Conservation (phyloP, 768 basidiomycete species). For the Termitomyces sp. region DNA sequence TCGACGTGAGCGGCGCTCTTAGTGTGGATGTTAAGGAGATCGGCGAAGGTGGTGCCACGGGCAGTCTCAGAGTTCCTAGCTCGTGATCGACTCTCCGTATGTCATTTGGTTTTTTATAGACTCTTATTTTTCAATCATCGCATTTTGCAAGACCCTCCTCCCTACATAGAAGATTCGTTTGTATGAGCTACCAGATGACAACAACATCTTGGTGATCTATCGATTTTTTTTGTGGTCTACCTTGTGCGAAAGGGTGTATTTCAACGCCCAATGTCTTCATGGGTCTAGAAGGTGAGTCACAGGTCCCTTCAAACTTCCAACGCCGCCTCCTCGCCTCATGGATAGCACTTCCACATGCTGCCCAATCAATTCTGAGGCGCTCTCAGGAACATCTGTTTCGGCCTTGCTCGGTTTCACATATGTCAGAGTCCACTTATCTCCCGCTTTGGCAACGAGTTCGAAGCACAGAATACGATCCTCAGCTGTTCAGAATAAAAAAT, state of each 20-base stretch:
- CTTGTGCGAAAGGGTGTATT: no score
- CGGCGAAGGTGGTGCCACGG: conserved; percentile 20
- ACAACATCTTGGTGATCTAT: no score
- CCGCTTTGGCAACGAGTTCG: conserved; percentile 89
- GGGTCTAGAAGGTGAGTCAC: neutral
- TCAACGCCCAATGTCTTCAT: no score
- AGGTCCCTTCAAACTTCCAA: neutral
- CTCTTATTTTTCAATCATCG: neutral
- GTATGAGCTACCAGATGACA: no score
- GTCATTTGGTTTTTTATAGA: neutral
- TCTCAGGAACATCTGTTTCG: conserved; percentile 94
- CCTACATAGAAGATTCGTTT: neutral
- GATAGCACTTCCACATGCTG: conserved; percentile 20
- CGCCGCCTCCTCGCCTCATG: neutral
- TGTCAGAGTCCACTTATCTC: conserved; percentile 84
- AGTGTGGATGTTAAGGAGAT: conserved; percentile 35
- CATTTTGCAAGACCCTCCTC: neutral
- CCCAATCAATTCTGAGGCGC: conserved; percentile 88
- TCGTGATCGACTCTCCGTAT: neutral
- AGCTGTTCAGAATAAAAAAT: conserved; percentile 34
- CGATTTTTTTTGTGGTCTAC: no score
- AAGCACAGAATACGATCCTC: conserved; percentile 98
- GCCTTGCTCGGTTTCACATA: conserved; percentile 94
- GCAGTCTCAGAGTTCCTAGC: conserved; percentile 4
- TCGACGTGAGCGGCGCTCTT: conserved; percentile 33